Evolutionary conservation across 2,329 filamentous ascomycete species (phyloP), one percentile per base, ranked within the genome.

Genomic region (Penicillium carneum): DNA sequence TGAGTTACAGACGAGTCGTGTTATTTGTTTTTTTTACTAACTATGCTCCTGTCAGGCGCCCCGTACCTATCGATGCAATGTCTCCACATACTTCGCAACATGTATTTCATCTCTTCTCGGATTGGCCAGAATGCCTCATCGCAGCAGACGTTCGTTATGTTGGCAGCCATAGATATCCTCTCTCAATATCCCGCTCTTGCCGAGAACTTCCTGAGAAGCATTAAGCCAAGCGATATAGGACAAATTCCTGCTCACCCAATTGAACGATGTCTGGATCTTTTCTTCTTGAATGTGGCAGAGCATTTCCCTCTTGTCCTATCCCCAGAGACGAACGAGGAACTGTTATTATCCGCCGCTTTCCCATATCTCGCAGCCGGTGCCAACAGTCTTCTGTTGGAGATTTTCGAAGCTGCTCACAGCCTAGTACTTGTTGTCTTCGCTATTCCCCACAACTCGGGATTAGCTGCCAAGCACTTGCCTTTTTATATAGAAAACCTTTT

Each of bases 361-460:
- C 85, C 89, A 0, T 95, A 96, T 72, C 86, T 97, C 3, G 82
- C 83, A 45, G 79, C 84, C n/a, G 84, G 83, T 29, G 82, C 82
- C 18, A 84, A 87, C 64, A 78, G 80, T 23, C 79, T 84, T 47
- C 81, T 90, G 10, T 78, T 88, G 2, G 84, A 88, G 42, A 87
- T 96, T n/a, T 96, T 96, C 70, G 93, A 97, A 77, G 88, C 93
- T 0, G 92, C 93, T 0, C 93, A 97, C 78, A 91, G 90, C 66
- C 87, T 93, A 43, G 86, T 92, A 66, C 85, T 97, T 6, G 88
- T 93, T 1, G 88, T 92, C 4, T 86, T 97, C 47, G 91, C 91
- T 0, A 90, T 91, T 53, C 91, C 93, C 0, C 88, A 91, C 64
- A 93, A 93, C 69, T 87, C 89, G 18, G 79, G 86, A 16, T 80